phyloP scores from a whole-genome alignment of 2,329 filamentous ascomycete species.

The Incumbomyces delicatus region DNA sequence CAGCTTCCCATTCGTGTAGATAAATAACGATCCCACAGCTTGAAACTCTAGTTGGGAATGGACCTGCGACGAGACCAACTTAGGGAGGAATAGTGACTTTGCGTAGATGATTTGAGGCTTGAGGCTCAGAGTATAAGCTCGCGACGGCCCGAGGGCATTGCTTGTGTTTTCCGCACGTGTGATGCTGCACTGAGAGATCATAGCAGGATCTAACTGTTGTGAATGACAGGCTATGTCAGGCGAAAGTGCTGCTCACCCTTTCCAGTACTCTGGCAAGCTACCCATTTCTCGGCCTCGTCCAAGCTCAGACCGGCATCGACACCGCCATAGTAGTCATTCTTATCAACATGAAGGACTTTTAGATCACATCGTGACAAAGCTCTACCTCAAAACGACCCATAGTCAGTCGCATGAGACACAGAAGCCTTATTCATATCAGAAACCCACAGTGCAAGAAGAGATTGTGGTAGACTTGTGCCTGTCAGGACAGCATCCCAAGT shows the following conservation, averaged over 20 bases:
- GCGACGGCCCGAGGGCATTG: constrained; percentile 47
- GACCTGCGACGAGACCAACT: constrained; percentile 79
- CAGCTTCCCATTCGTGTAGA: constrained; percentile 46
- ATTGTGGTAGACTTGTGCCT: constrained; percentile 69
- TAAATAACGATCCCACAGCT: constrained; percentile 86
- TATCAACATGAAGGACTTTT: constrained; percentile 82
- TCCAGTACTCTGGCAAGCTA: constrained; percentile 29
- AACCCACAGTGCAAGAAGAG: constrained; percentile 64
- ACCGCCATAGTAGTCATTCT: constrained; percentile 80
- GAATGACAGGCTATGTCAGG: too few species aligned
- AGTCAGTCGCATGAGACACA: constrained; percentile 57
- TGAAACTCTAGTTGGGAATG: constrained; percentile 88
- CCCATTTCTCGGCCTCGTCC: constrained; percentile 71
- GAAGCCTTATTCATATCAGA: constrained; percentile 8
- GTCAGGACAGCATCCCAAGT: constrained; percentile 71
- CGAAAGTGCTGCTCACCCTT: constrained; percentile 23
- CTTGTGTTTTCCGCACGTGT: constrained; percentile 22
- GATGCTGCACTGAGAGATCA: constrained; percentile 14
- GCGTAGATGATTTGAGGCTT: constrained; percentile 82
- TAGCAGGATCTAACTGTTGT: too few species aligned
- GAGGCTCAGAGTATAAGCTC: constrained; percentile 73
- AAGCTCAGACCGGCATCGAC: constrained; percentile 76
- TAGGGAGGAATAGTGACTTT: constrained; percentile 64
- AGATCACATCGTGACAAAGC: constrained; percentile 85
- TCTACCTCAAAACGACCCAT: constrained; percentile 46